phyloP scores from a whole-genome alignment of 805 yeast species.

The Saccharomycopsis fermentans region DNA sequence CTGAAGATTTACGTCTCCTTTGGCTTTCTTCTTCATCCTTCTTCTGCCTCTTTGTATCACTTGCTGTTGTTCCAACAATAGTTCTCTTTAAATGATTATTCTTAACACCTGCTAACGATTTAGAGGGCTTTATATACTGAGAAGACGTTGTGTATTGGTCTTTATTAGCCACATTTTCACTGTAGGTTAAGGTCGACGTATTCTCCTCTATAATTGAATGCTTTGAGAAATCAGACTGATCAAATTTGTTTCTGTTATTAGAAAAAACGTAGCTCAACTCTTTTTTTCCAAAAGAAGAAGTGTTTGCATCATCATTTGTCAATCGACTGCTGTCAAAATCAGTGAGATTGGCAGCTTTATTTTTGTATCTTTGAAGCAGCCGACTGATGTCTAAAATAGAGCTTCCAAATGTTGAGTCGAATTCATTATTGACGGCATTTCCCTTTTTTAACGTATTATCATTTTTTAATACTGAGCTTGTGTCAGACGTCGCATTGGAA shows the following conservation, averaged over 20 bases:
- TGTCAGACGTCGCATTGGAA: neutral
- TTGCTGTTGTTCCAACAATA: neutral
- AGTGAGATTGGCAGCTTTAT: neutral
- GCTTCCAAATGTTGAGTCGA: neutral
- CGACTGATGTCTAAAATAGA: conserved; percentile 1
- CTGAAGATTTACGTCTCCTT: conserved; percentile 4
- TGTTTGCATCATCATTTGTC: neutral
- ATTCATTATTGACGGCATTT: neutral
- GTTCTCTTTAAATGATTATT: conserved; percentile 8
- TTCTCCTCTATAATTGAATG: conserved; percentile 17
- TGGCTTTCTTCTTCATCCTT: neutral
- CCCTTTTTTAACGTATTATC: neutral
- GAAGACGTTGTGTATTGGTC: neutral
- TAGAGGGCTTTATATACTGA: neutral
- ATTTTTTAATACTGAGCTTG: neutral
- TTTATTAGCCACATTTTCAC: neutral
- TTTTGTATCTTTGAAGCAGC: conserved; percentile 1
- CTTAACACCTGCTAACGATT: neutral
- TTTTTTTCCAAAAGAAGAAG: conserved; percentile 9
- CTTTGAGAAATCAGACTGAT: conserved; percentile 3
- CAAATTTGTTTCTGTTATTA: conserved; percentile 1
- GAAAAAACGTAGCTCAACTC: conserved; percentile 7
- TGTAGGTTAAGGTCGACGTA: conserved; percentile 10
- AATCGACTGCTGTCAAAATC: neutral
- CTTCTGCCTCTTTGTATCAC: neutral